Evolutionary conservation across 306 rosid species (phyloP), one percentile per base, ranked within the genome.

Genomic region (Arachis stenosperma): DNA sequence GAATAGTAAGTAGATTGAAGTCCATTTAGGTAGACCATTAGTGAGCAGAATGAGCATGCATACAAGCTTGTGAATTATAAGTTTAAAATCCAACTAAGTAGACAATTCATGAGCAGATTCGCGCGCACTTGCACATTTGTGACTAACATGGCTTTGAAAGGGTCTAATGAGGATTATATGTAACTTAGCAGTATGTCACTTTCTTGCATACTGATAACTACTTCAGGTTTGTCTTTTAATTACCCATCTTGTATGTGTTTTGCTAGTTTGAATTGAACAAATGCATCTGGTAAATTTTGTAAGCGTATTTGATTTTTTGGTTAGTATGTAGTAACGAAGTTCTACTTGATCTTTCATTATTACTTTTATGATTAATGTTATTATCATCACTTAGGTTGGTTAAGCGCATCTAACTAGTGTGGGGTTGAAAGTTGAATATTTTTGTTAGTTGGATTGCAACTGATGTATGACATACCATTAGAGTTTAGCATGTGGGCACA

Each of bases 171-270:
- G 6, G 8, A 37, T 40, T 33, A 33, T 33, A 36, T 27, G 0
- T 57, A 33, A 57, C 7, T 9, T 60, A 6, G 8, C 36, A 5
- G 47, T 12, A 33, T 56, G 54, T 44, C 7, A 65, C 3, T 6
- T 33, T 2, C 29, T 74, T 12, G 51, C 39, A 29, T 41, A 17
- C 10, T 41, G 4, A n/a, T 39, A 50, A 12, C 3, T 37, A 4
- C 15, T 70, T 70, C 54, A 27, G 8, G 56, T 74, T 63, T 54
- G 33, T 53, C 63, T 52, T 75, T 15, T 36, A 70, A 62, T 43
- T 64, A 55, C 2, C 61, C 36, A 4, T 56, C 17, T 17, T 46
- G 5, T 9, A 39, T 39, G 39, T 7, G 50, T 27, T 61, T 61
- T 77, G 70, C 50, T 51, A 69, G 33, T 29, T 46, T 77, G 57